These are phyloP conservation scores for Pleurotus sapidus DNA, from an alignment of 768 basidiomycete species.

Conservation along the genomic window DNA sequence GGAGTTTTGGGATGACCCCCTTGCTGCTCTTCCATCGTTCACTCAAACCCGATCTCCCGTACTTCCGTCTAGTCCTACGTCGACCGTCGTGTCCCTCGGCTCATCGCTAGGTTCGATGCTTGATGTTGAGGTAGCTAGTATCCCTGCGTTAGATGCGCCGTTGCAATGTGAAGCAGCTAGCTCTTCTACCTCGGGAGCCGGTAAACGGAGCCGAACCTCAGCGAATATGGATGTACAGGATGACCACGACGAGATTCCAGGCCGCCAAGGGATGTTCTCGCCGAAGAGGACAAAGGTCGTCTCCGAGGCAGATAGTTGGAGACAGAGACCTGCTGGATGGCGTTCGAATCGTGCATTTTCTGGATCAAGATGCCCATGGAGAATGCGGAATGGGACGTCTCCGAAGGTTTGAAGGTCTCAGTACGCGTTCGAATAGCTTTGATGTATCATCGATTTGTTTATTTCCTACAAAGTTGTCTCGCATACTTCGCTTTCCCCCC, in stretches of 20 bases:
- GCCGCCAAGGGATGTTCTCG: background rate
- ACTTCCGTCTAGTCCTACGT: background rate
- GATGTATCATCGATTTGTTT: background rate
- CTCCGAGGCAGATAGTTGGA: background rate
- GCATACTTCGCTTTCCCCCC: background rate
- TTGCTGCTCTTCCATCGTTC: background rate
- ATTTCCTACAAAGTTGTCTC: background rate
- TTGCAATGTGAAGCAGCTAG: background rate
- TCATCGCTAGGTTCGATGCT: background rate
- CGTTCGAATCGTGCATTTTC: background rate
- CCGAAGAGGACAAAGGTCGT: background rate
- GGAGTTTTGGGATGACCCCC: constrained; percentile 5
- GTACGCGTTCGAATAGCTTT: background rate
- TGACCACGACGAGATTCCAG: background rate
- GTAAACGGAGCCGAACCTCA: background rate
- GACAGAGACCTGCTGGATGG: background rate
- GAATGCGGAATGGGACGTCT: background rate
- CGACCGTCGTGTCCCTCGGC: background rate
- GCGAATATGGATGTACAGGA: background rate
- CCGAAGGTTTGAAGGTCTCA: background rate
- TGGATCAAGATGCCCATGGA: background rate
- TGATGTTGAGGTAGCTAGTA: background rate
- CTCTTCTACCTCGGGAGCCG: background rate
- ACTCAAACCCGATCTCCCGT: background rate
- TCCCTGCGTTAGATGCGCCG: background rate